Evolutionary conservation across 2,329 filamentous ascomycete species (phyloP), one percentile per base, ranked within the genome.

Genomic region (Corniculantispora saksenae): DNA sequence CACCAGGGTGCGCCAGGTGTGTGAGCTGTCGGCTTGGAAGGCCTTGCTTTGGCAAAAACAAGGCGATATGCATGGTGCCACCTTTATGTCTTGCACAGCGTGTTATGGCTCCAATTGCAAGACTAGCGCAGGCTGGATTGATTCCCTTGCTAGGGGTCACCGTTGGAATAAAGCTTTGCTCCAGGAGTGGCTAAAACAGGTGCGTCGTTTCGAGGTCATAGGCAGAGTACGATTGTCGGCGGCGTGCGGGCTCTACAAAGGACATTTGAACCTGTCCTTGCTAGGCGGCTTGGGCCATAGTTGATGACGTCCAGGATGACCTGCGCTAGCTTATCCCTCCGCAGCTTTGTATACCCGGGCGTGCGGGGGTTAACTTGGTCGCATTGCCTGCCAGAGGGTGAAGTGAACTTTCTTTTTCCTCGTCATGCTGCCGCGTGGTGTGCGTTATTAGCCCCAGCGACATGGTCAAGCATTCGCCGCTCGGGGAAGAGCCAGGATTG

Each of bases 21-120:
- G 21, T 57, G 54, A 57, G 51, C 51, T 55, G 51, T 55, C 51
- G 19, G 27, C 13, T 10, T 43, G 13, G 43, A 21, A 40, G 17
- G 15, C 8, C 7, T 61, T 61, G 32, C 58, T 61, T 61, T 61
- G 58, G 47, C 47, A 61, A 61, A 53, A 51, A 40, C 32, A 61
- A 51, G 32, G 57, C 45, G 45, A 35, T n/a, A 9, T 21, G 45
- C 13, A 21, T 27, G 32, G 47, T 8, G 15, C 29, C 56, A 35
- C 43, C 43, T 59, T 47, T n/a, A 25, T 59, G 56, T 59, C 40
- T 59, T 48, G 56, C 56, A 59, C 40, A 29, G 5, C 40, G 7
- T 50, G 29, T 60, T 38, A 19, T 38, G 29, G 57, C 23, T 12
- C 57, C 57, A 51, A 60, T 38, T 60, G 57, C 43, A 60, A 60